phyloP scores from a whole-genome alignment of 345 rosid genomes.

The Salix dunnii region DNA sequence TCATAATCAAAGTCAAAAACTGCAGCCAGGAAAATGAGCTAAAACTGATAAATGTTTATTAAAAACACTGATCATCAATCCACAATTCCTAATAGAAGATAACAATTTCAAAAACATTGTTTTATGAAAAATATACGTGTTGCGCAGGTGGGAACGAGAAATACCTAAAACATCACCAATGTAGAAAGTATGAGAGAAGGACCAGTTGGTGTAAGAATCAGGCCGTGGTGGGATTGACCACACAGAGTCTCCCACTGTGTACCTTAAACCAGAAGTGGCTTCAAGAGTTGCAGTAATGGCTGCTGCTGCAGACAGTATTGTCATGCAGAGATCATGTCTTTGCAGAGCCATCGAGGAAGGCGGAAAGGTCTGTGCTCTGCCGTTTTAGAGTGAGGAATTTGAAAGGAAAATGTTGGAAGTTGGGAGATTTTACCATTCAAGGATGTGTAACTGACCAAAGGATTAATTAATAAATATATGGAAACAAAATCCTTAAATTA shows the following conservation, averaged over 20 bases:
- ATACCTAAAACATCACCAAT: conserved; percentile 28
- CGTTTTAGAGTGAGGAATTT: background rate
- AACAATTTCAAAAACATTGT: too few species aligned
- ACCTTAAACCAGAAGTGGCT: background rate
- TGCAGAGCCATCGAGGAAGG: background rate
- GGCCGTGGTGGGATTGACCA: conserved; percentile 43
- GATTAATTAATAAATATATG: too few species aligned
- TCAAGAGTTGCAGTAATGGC: background rate
- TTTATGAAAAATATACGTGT: too few species aligned
- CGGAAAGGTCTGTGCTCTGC: too few species aligned
- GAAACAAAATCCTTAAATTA: too few species aligned
- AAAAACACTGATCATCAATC: background rate
- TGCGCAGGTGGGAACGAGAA: too few species aligned
- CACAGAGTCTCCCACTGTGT: conserved; percentile 34
- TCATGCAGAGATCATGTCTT: background rate
- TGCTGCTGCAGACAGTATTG: background rate
- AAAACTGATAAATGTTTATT: background rate
- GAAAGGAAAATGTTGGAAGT: background rate
- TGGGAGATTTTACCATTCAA: conserved; percentile 1
- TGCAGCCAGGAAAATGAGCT: background rate
- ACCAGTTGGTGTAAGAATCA: conserved; percentile 36
- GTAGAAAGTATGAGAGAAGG: conserved; percentile 30
- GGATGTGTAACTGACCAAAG: background rate
- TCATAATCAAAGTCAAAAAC: conserved; percentile 38
- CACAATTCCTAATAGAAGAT: too few species aligned